These are phyloP conservation scores for Afroboletus lepidellus DNA, from an alignment of 1,284 basidiomycete genomes.

Conservation along the genomic window DNA sequence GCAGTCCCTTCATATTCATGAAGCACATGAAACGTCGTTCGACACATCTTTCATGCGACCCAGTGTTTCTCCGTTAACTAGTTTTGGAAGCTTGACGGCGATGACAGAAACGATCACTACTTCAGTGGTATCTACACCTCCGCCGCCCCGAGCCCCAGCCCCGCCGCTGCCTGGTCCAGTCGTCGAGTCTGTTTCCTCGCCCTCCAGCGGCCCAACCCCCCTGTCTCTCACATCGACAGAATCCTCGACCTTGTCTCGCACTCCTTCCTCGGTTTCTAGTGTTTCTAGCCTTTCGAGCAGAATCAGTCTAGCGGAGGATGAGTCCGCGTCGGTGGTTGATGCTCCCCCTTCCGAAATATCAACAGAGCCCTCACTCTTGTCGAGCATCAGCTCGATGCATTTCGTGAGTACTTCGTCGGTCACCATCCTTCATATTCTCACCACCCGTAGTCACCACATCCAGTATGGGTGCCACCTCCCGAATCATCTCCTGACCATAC, in stretches of 20 bases:
- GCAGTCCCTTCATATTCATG: constrained; percentile 53
- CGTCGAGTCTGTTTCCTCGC: constrained; percentile 20
- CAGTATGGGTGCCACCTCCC: constrained; percentile 38
- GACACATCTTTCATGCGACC: constrained; percentile 57
- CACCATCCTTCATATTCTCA: constrained; percentile 17
- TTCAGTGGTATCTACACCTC: constrained; percentile 21
- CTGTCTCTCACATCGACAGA: constrained; percentile 24
- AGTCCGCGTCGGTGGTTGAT: constrained; percentile 34
- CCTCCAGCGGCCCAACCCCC: constrained; percentile 31
- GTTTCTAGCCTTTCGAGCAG: constrained; percentile 40
- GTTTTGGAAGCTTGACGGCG: constrained; percentile 31
- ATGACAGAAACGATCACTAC: constrained; percentile 39
- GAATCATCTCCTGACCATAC: constrained; percentile 29
- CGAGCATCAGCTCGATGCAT: constrained; percentile 36
- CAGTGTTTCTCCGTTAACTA: constrained; percentile 43
- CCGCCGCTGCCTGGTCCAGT: not conserved
- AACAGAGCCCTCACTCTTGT: constrained; percentile 58
- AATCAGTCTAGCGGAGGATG: constrained; percentile 30
- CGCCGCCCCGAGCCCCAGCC: not conserved
- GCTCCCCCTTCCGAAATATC: constrained; percentile 33
- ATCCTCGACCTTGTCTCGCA: constrained; percentile 41
- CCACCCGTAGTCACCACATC: constrained; percentile 23
- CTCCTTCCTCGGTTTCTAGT: constrained; percentile 37
- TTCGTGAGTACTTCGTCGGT: constrained; percentile 27
- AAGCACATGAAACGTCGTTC: constrained; percentile 59